Conservation (phyloP, 805 yeast genomes). For the Spathaspora girioi region DNA sequence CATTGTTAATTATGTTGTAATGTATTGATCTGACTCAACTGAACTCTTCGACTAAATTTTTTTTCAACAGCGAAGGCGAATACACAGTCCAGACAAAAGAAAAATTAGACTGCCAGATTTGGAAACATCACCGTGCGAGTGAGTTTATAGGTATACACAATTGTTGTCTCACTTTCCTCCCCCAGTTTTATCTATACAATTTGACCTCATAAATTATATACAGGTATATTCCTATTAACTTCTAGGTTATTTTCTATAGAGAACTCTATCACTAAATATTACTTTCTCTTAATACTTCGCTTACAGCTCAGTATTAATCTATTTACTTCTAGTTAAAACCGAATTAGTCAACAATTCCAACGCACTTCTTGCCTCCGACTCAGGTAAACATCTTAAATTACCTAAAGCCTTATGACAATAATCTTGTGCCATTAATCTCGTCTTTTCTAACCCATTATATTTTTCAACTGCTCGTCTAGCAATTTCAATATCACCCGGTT, state of each 20-base stretch:
- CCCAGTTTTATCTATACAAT: no score
- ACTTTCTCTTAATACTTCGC: neutral
- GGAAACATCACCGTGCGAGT: neutral
- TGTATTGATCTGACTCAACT: neutral
- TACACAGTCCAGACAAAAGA: no score
- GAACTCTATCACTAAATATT: neutral
- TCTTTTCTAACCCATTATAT: slow-evolving; percentile 72
- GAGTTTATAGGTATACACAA: slow-evolving; percentile 1
- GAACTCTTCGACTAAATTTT: neutral
- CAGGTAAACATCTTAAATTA: slow-evolving; percentile 74
- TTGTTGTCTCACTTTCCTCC: no score
- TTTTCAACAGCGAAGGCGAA: neutral
- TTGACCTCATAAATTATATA: no score
- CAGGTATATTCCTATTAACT: no score
- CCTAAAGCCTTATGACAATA: slow-evolving; percentile 74
- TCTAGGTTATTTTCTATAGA: no score
- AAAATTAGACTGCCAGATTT: slow-evolving; percentile 1
- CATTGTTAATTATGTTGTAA: neutral
- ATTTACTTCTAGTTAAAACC: slow-evolving; percentile 77
- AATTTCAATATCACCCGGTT: slow-evolving; percentile 79
- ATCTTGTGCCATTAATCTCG: slow-evolving; percentile 69
- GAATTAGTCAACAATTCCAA: slow-evolving; percentile 80
- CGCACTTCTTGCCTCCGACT: slow-evolving; percentile 85
- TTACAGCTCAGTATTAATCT: slow-evolving; percentile 5
- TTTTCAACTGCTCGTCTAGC: slow-evolving; percentile 72